Conservation (phyloP, 768 basidiomycete species). For the Jaapia argillacea region DNA sequence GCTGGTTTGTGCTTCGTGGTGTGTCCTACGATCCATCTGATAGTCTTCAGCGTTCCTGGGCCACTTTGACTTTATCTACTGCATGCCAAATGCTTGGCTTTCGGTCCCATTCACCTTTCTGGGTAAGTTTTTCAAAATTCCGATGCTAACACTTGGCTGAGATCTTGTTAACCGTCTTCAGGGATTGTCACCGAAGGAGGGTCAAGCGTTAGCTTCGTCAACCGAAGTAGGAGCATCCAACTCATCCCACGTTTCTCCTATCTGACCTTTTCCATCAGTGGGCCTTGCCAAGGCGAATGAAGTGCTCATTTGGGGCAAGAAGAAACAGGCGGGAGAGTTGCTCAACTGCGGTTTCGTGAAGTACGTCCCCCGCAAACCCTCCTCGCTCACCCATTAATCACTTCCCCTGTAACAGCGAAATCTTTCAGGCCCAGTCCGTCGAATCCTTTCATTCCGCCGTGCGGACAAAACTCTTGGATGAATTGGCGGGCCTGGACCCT, state of each 20-base stretch:
- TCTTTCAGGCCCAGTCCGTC: conserved; percentile 43
- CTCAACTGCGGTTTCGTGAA: conserved; percentile 55
- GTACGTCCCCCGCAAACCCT: conserved; percentile 21
- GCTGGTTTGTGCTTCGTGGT: conserved; percentile 31
- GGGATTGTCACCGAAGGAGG: conserved; percentile 63
- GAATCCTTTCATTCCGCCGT: conserved; percentile 47
- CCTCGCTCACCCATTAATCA: neutral
- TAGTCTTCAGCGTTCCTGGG: conserved; percentile 44
- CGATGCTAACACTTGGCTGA: no score
- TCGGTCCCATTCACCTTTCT: conserved; percentile 61
- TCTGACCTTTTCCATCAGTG: conserved; percentile 30
- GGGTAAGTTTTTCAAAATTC: no score
- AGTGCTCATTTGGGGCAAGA: conserved; percentile 61
- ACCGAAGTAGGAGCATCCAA: conserved; percentile 33
- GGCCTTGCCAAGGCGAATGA: conserved; percentile 63
- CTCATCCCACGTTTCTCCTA: neutral
- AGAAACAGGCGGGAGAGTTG: conserved; percentile 48
- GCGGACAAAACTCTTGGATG: conserved; percentile 35
- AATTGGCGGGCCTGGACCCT: conserved; percentile 49
- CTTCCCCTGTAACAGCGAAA: conserved; percentile 30
- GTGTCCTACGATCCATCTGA: neutral
- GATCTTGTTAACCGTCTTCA: conserved; percentile 16
- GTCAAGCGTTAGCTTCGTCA: conserved; percentile 58
- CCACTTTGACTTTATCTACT: conserved; percentile 68
- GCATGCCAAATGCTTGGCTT: conserved; percentile 50